Base-by-base conservation (phyloP, 2,329 filamentous ascomycete genomes). In the Fusarium mundagurra region DNA sequence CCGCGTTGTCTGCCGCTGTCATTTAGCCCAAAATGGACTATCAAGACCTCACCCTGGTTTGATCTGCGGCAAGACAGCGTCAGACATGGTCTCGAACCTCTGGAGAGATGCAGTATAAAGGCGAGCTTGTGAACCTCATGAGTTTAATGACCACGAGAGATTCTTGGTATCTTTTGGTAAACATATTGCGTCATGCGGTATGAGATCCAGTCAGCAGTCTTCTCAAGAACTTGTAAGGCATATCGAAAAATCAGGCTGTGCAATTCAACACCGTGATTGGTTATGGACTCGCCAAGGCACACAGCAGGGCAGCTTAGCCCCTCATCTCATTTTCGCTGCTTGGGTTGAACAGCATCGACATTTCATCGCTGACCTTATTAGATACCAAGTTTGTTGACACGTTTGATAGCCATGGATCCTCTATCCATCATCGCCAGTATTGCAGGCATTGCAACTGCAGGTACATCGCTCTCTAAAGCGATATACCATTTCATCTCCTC, bases 71-170 rank as follows among this genome's bases (percentile, higher is more conserved):
- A n/a, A 29, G 20, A 8, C 51, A 41, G 14, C 34, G 20, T 41
- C 34, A 31, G 34, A 55, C 51, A 27, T 0, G 8, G 29, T 5
- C 47, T 18, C 10, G 13, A 16, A 14, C 18, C 17, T 36, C 17
- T 4, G 8, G 12, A 22, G 13, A 11, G 18, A 36, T 2, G 7
- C n/a, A 36, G 50, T 36, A 36, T 36, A 53, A 53, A 36, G n/a
- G 1, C 18, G 20, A 13, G 18, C 8, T 36, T 2, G 6, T 27
- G 18, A 34, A 24, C 17, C 12, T 3, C 0, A 14, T 31, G 34
- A 36, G 12, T 12, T 18, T 4, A 6, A 24, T 18, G 16, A 12
- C 1, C 22, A 24, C 1, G 6, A 33, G 6, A 41, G 24, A 41
- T 33, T 31, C 20, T n/a, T n/a, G 13, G 12, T 1, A 24, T 33